Conservation (phyloP, 345 rosid species). For the Aethionema arabicum region DNA sequence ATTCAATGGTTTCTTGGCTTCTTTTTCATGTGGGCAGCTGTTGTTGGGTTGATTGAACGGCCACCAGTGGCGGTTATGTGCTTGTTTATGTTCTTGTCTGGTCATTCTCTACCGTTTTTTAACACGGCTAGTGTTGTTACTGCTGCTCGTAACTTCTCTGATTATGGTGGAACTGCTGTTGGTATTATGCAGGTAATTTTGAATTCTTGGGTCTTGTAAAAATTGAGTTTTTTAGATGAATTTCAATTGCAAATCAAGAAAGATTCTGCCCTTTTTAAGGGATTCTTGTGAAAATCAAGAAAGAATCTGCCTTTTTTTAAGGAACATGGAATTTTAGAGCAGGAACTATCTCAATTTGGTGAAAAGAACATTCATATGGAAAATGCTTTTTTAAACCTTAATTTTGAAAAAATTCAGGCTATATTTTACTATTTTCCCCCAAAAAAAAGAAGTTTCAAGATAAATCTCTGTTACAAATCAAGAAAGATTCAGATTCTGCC, state of each 20-base stretch:
- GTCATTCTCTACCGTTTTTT: slow-evolving; percentile 75
- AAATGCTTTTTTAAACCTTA: too few relatives aligned
- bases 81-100: slow-evolving; percentile 64
- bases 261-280: neutral
- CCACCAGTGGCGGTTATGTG: slow-evolving; percentile 80
- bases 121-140: slow-evolving; percentile 73
- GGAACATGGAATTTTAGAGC: too few relatives aligned
- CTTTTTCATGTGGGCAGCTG: slow-evolving; percentile 83
- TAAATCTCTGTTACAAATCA: neutral
- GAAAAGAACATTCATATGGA: too few relatives aligned
- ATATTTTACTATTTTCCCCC: too few relatives aligned
- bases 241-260: neutral
- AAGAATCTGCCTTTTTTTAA: too few relatives aligned
- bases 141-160: slow-evolving; percentile 64
- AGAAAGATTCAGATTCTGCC: neutral
- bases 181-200: slow-evolving; percentile 77
- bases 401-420: too few relatives aligned
- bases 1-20: slow-evolving; percentile 68
- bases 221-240: neutral
- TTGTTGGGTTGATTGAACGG: slow-evolving; percentile 58
- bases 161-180: slow-evolving; percentile 75
- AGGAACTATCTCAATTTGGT: too few relatives aligned
- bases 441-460: too few relatives aligned
- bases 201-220: neutral
- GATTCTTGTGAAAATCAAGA: too few relatives aligned